Percentiles rank a stretch among this genome's conserved stretches.
Evolutionary conservation across 768 basidiomycete species (phyloP).

Genomic region (Lentinus brumalis): DNA sequence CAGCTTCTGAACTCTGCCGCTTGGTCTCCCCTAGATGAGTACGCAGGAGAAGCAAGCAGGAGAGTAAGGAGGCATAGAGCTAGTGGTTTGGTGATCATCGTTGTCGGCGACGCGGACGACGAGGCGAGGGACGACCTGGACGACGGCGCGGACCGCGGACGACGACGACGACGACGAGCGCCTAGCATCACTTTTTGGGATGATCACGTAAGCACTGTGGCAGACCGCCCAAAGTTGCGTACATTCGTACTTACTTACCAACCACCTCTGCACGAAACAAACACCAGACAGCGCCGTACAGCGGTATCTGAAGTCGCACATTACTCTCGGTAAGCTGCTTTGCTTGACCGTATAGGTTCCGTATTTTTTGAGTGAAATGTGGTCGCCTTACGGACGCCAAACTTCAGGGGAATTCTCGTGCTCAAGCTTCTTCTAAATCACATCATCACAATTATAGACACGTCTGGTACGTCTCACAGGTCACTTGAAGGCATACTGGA

Average conservation of each 20-base stretch:
- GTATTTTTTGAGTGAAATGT: too few species aligned
- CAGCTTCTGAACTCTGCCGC: constrained; percentile 38
- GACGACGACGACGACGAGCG: not conserved
- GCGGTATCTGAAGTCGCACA: too few species aligned
- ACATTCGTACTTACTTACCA: too few species aligned
- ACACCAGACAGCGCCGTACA: too few species aligned
- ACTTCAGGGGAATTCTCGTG: too few species aligned
- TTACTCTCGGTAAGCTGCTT: too few species aligned
- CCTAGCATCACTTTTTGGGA: not conserved
- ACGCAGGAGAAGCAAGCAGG: not conserved
- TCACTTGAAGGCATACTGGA: not conserved
- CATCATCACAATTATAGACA: too few species aligned
- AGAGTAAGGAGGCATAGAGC: not conserved
- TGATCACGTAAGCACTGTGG: constrained; percentile 21
- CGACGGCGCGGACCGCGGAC: not conserved
- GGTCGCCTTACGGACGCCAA: too few species aligned
- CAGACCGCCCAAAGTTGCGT: constrained; percentile 7
- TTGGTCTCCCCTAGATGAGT: constrained; percentile 41
- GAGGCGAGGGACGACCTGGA: not conserved
- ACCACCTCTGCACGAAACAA: not conserved
- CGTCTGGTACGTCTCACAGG: not conserved
- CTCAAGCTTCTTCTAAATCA: too few species aligned
- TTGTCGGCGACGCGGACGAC: not conserved
- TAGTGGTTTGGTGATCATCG: not conserved
- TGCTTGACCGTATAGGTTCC: too few species aligned